Evolutionary conservation across 805 yeast species (phyloP).

Genomic region (Kockiozyma suomiensis): DNA sequence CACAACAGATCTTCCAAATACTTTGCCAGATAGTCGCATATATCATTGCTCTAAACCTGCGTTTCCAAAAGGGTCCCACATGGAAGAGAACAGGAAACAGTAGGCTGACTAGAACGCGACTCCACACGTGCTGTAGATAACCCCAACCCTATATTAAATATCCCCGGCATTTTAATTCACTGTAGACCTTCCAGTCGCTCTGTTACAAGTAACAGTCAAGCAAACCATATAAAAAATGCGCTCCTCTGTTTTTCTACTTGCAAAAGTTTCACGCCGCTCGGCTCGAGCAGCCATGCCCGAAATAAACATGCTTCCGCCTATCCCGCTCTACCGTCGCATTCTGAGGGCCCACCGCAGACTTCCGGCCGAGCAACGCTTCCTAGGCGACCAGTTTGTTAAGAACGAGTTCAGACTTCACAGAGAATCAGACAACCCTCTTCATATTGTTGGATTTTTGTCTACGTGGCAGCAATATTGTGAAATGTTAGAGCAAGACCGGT

Average conservation of each 20-base stretch:
- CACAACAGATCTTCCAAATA: too few species aligned
- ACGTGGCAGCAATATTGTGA: constrained; percentile 75
- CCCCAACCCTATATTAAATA: too few species aligned
- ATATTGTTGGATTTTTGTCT: constrained; percentile 88
- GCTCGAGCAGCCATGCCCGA: constrained; percentile 43
- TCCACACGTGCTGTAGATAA: too few species aligned
- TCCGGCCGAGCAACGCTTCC: constrained; percentile 67
- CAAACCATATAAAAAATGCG: constrained; percentile 10
- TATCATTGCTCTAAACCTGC: too few species aligned
- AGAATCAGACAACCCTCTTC: constrained; percentile 81
- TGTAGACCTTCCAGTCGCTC: too few species aligned
- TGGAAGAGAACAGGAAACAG: too few species aligned
- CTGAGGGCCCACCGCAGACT: constrained; percentile 76
- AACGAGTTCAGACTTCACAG: constrained; percentile 87
- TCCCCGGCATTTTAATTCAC: too few species aligned
- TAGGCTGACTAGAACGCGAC: too few species aligned
- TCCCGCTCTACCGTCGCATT: constrained; percentile 74
- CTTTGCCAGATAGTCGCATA: too few species aligned
- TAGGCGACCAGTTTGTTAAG: constrained; percentile 90
- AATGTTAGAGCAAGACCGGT: constrained; percentile 51
- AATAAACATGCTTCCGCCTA: constrained; percentile 67
- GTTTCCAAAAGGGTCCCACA: too few species aligned
- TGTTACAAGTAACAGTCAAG: too few species aligned
- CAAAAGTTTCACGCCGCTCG: constrained; percentile 16
- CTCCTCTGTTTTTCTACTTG: constrained; percentile 4